Conservation (phyloP, 306 rosid species). For the Vicia villosa region DNA sequence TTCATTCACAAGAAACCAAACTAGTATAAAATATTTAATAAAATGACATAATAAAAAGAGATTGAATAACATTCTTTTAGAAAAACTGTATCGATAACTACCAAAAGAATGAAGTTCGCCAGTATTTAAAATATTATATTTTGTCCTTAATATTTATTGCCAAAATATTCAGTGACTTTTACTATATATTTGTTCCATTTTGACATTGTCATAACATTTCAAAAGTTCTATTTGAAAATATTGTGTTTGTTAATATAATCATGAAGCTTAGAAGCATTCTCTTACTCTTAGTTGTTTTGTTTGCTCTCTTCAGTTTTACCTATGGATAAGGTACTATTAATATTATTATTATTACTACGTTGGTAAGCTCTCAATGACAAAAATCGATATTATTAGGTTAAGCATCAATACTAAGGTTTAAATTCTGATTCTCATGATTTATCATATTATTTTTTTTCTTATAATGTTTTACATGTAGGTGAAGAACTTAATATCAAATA, state of each 20-base stretch:
- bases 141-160: background rate
- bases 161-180: background rate
- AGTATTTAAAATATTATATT: background rate
- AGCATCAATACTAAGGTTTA: no score
- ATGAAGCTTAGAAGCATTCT: background rate
- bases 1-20: no score
- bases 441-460: no score
- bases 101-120: background rate
- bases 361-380: no score
- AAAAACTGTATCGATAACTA: background rate
- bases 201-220: background rate
- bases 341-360: no score
- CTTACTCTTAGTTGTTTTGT: background rate
- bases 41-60: no score
- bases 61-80: no score
- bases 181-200: background rate
- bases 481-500: background rate
- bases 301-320: background rate
- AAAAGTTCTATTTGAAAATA: background rate
- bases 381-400: no score
- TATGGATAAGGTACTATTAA: background rate
- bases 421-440: no score
- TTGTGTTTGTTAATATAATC: background rate
- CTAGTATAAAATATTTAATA: no score
- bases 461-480: background rate